phyloP scores from a whole-genome alignment of 2,329 filamentous ascomycete species.

The Talaromyces pinophilus region DNA sequence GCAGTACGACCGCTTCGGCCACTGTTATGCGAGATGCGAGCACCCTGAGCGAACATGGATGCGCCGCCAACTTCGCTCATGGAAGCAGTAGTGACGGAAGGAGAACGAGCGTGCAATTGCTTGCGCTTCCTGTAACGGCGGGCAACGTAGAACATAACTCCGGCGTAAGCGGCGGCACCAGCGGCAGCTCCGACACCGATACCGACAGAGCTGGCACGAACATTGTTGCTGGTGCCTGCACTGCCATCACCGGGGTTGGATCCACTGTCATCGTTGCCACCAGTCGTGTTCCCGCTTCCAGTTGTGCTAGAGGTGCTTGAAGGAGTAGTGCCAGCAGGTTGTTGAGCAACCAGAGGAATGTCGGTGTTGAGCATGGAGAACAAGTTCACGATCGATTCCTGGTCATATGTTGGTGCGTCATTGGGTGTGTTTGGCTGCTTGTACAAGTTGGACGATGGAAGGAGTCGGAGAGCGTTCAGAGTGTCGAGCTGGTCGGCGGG shows the following conservation, averaged over 20 bases:
- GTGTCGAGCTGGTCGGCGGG: conserved; percentile 68
- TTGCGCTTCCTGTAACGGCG: conserved; percentile 86
- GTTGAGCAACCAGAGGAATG: conserved; percentile 64
- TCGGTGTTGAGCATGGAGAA: conserved; percentile 81
- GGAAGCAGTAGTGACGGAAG: conserved; percentile 65
- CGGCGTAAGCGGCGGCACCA: conserved; percentile 83
- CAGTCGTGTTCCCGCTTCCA: conserved; percentile 40
- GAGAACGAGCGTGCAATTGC: conserved; percentile 72
- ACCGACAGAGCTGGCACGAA: conserved; percentile 54
- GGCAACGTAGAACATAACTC: conserved; percentile 91
- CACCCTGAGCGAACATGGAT: conserved; percentile 36
- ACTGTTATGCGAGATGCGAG: conserved; percentile 61
- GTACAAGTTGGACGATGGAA: conserved; percentile 74
- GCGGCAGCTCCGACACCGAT: conserved; percentile 77
- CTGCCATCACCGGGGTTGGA: conserved; percentile 48
- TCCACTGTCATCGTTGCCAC: conserved; percentile 35
- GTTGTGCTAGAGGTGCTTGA: conserved; percentile 46
- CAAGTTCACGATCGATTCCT: conserved; percentile 65
- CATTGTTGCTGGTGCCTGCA: conserved; percentile 42
- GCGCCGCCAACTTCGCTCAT: conserved; percentile 67
- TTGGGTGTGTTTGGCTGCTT: conserved; percentile 57
- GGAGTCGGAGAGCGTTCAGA: conserved; percentile 68
- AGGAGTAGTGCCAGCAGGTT: conserved; percentile 11
- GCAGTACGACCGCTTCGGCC: conserved; percentile 67
- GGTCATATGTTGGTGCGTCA: conserved; percentile 22